Evolutionary conservation across 148 eudicot genomes (phyloP).

Genomic region (Talinum fruticosum): DNA sequence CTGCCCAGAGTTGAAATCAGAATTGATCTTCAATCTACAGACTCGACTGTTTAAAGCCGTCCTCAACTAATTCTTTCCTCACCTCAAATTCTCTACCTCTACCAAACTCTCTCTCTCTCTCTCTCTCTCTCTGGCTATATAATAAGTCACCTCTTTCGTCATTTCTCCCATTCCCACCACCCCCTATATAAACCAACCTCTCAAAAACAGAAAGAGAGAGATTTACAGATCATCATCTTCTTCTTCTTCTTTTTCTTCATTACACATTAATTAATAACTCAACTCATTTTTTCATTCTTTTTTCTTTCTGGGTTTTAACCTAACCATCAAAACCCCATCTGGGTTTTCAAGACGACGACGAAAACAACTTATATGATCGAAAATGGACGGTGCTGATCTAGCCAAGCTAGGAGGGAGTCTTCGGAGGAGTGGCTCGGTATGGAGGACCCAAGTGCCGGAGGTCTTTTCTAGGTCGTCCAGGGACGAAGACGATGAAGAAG

Average conservation of each 20-base stretch:
- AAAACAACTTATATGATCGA: background rate
- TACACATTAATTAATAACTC: background rate
- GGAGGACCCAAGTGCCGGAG: constrained; percentile 34
- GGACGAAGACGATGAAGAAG: constrained; percentile 61
- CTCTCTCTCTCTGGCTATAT: background rate
- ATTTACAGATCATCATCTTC: background rate
- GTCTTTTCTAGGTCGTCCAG: constrained; percentile 40
- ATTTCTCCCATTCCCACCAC: background rate
- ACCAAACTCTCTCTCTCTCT: too few relatives aligned
- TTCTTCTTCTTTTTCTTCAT: constrained; percentile 1
- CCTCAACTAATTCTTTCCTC: background rate
- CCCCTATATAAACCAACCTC: background rate
- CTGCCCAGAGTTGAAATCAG: background rate
- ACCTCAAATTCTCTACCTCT: background rate
- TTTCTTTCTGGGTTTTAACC: too few relatives aligned
- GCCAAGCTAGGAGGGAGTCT: constrained; percentile 32
- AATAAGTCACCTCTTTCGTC: constrained; percentile 19
- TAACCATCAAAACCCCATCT: background rate
- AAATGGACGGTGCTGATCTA: constrained; percentile 27
- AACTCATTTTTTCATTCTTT: background rate
- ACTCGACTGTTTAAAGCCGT: background rate
- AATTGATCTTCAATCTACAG: background rate
- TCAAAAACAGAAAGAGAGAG: background rate
- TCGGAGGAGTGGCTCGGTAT: constrained; percentile 31
- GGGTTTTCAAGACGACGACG: too few relatives aligned